These are phyloP conservation scores for Fistulifera pelliculosa DNA, from an alignment of 108 stramenopile genomes.

Conservation along the genomic window DNA sequence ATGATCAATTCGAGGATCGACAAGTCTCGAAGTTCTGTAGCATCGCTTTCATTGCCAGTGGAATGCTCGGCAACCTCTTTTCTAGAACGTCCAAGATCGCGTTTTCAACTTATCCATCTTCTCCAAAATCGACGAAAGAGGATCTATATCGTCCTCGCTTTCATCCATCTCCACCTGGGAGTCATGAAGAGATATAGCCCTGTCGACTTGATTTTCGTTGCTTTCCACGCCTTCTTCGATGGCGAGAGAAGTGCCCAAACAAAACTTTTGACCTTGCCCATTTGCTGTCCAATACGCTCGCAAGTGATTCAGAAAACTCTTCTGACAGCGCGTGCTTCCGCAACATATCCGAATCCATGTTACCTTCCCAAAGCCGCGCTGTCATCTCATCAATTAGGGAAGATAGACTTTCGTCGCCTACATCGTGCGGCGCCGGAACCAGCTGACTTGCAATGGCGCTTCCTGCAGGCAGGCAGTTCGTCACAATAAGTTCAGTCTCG, in stretches of 20 bases:
- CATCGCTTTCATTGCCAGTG: constrained; percentile 20
- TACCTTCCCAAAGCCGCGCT: constrained; percentile 50
- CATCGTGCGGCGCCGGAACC: background rate
- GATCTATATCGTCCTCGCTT: constrained; percentile 42
- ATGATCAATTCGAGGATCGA: constrained; percentile 28
- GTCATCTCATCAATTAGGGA: constrained; percentile 33
- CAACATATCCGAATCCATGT: constrained; percentile 40
- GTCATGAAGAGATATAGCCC: constrained; percentile 18
- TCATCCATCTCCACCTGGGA: constrained; percentile 30
- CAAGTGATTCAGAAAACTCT: constrained; percentile 34
- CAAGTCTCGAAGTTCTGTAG: constrained; percentile 25
- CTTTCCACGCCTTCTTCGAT: constrained; percentile 15
- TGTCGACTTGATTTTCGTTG: constrained; percentile 11
- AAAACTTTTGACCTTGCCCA: background rate
- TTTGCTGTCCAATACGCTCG: constrained; percentile 6
- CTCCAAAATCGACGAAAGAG: constrained; percentile 20
- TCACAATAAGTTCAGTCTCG: constrained; percentile 22
- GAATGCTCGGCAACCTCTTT: constrained; percentile 30
- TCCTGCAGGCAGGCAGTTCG: constrained; percentile 30
- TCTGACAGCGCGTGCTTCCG: constrained; percentile 46
- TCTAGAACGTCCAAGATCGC: constrained; percentile 35
- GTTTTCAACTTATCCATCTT: constrained; percentile 34
- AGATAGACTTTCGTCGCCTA: constrained; percentile 8
- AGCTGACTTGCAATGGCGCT: constrained; percentile 18
- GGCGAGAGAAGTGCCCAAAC: constrained; percentile 12